phyloP scores from a whole-genome alignment of 2,329 filamentous ascomycete species.

The Septoria linicola region DNA sequence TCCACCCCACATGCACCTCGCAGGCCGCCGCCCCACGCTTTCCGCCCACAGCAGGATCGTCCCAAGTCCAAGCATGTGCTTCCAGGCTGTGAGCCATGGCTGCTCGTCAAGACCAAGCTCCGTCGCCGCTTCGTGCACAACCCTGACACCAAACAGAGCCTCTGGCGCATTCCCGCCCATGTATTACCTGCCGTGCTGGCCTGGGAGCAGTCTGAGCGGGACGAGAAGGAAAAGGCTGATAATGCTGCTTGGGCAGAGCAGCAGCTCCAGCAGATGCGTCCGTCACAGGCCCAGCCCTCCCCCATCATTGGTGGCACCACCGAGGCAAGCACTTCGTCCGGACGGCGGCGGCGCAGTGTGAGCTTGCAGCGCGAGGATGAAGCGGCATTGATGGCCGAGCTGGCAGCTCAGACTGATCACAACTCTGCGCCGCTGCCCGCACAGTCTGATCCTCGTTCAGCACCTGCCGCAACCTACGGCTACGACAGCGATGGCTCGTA shows the following conservation, averaged over 20 bases:
- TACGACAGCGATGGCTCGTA: constrained; percentile 63
- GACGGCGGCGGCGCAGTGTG: constrained; percentile 31
- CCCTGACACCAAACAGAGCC: constrained; percentile 77
- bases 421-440: constrained; percentile 42
- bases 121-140: constrained; percentile 91
- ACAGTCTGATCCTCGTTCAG: neutral
- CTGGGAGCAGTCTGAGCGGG: constrained; percentile 70
- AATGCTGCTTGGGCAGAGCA: constrained; percentile 38
- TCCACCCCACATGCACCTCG: too few relatives aligned
- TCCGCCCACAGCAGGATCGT: constrained; percentile 59
- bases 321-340: constrained; percentile 22
- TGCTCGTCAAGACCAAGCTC: constrained; percentile 89
- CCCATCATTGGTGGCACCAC: constrained; percentile 24
- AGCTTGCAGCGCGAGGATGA: constrained; percentile 39
- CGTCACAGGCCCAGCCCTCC: constrained; percentile 7
- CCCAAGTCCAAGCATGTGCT: constrained; percentile 78
- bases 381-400: constrained; percentile 37
- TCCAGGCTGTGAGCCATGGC: constrained; percentile 80
- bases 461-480: constrained; percentile 7
- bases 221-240: constrained; percentile 53
- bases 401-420: constrained; percentile 32
- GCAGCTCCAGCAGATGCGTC: constrained; percentile 33
- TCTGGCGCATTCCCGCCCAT: constrained; percentile 91
- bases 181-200: constrained; percentile 71
- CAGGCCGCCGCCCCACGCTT: neutral